phyloP scores from a whole-genome alignment of 768 basidiomycete species.

The Pleurotus platypus region DNA sequence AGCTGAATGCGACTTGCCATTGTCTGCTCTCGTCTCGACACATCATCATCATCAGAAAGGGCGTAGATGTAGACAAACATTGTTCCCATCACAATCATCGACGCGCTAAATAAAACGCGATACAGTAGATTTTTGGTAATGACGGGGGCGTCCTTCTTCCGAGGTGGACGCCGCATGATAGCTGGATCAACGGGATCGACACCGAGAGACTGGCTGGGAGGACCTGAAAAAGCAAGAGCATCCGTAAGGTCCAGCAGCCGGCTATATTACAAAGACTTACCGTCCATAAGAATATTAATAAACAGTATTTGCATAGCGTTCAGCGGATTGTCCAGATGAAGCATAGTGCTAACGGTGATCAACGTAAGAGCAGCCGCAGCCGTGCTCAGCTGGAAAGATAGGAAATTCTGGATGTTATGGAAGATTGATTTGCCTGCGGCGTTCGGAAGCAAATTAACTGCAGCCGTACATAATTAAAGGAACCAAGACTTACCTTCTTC shows the following conservation, averaged over 20 bases:
- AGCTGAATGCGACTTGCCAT: conserved; percentile 60
- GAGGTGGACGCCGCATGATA: conserved; percentile 90
- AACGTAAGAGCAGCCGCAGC: conserved; percentile 95
- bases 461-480: not conserved
- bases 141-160: conserved; percentile 87
- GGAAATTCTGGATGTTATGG: conserved; percentile 98
- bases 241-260: conserved; percentile 1
- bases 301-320: conserved; percentile 99
- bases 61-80: conserved; percentile 85
- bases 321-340: conserved; percentile 86
- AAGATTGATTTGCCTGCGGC: conserved; percentile 88
- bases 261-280: conserved; percentile 32
- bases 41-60: conserved; percentile 68
- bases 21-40: conserved; percentile 89
- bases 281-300: conserved; percentile 99
- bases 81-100: conserved; percentile 87
- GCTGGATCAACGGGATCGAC: conserved; percentile 95
- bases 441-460: conserved; percentile 12
- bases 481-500: conserved; percentile 67
- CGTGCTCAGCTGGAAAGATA: conserved; percentile 95
- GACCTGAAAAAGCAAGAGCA: conserved; percentile 46
- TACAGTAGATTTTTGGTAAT: conserved; percentile 70
- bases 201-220: conserved; percentile 92
- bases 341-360: conserved; percentile 90
- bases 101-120: conserved; percentile 89